Conservation (phyloP, 108 stramenopile genomes). For the Nitzschia sp. region DNA sequence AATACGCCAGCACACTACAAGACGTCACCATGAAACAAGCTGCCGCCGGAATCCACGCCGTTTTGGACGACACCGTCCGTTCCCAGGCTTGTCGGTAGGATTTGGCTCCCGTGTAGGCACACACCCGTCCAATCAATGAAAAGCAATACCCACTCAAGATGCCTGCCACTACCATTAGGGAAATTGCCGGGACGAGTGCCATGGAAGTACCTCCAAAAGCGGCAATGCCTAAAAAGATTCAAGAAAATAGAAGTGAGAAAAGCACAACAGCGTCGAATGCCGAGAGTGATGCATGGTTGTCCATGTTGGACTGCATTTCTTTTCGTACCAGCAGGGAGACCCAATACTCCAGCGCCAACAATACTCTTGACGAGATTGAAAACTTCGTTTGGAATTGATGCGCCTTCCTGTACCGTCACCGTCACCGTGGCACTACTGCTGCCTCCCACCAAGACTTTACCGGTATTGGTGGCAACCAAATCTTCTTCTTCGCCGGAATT, state of each 20-base stretch:
- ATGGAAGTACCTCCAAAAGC: conserved; percentile 33
- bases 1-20: conserved; percentile 78
- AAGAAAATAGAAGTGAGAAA: background rate
- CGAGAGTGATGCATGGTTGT: background rate
- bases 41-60: conserved; percentile 78
- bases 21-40: conserved; percentile 82
- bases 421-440: no score
- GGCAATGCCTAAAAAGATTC: conserved; percentile 22
- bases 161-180: conserved; percentile 74
- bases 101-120: conserved; percentile 57
- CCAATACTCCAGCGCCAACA: conserved; percentile 83
- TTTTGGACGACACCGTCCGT: conserved; percentile 45
- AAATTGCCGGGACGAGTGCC: conserved; percentile 74
- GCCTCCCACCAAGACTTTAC: no score
- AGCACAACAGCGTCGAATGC: background rate
- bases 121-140: conserved; percentile 79
- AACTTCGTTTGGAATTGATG: conserved; percentile 65
- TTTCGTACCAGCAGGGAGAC: conserved; percentile 75
- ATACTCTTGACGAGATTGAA: conserved; percentile 90
- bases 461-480: no score
- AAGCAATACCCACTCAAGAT: conserved; percentile 84
- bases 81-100: conserved; percentile 66
- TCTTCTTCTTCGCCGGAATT: no score
- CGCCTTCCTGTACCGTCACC: conserved; percentile 49
- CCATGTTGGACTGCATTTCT: background rate